Conservation (phyloP, 495 filamentous ascomycete species). For the Parmelia sp. region DNA sequence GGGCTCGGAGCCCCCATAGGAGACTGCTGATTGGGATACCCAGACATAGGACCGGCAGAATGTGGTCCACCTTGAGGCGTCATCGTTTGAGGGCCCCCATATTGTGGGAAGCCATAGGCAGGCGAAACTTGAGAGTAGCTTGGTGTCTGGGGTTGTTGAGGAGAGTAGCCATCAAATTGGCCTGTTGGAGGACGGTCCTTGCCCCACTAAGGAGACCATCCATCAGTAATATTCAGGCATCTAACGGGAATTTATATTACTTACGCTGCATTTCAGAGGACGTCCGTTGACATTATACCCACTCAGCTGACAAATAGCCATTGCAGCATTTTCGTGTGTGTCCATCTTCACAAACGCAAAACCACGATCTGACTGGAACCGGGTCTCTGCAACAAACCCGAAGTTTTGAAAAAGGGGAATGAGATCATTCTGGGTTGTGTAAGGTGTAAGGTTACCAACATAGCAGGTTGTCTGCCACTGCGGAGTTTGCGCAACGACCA, state of each 20-base stretch:
- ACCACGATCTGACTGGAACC: slow-evolving; percentile 95
- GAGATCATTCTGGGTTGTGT: slow-evolving; percentile 92
- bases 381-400: slow-evolving; percentile 92
- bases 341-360: slow-evolving; percentile 99
- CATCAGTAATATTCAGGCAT: slow-evolving; percentile 26
- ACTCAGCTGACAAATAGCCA: slow-evolving; percentile 96
- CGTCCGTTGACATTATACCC: slow-evolving; percentile 97
- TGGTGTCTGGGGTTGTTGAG: slow-evolving; percentile 65
- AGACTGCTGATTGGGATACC: slow-evolving; percentile 29
- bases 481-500: slow-evolving; percentile 95
- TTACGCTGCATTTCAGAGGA: slow-evolving; percentile 95
- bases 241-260: slow-evolving; percentile 34
- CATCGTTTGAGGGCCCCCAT: slow-evolving; percentile 67
- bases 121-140: slow-evolving; percentile 57
- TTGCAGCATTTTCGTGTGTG: slow-evolving; percentile 93
- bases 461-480: slow-evolving; percentile 99
- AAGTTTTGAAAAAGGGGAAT: slow-evolving; percentile 98
- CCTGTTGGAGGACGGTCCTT: slow-evolving; percentile 93
- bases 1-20: slow-evolving; percentile 48
- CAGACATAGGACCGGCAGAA: slow-evolving; percentile 24
- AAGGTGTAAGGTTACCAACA: slow-evolving; percentile 95
- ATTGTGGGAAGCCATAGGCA: slow-evolving; percentile 89
- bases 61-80: slow-evolving; percentile 55
- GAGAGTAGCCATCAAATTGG: slow-evolving; percentile 75
- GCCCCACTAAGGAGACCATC: slow-evolving; percentile 65